A percentile compares a stretch with the other conserved stretches of the same genome.
Conservation (phyloP, 2,329 filamentous ascomycete species). For the Dactylella cylindrospora region DNA sequence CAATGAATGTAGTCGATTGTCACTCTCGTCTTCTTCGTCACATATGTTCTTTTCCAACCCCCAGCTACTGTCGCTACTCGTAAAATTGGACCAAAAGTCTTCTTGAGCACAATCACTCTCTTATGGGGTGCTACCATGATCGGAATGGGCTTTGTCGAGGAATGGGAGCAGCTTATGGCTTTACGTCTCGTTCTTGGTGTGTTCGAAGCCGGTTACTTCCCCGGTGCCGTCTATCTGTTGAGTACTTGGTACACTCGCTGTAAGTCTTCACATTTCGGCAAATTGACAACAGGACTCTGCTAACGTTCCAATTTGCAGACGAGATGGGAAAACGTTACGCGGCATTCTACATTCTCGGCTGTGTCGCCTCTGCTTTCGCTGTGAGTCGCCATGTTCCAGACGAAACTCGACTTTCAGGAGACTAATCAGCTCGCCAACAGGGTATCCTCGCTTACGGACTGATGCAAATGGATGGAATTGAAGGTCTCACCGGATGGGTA, state of each 20-base stretch:
- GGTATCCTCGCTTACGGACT: constrained; percentile 71
- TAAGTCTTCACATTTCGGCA: constrained; percentile 51
- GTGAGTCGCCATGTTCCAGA: constrained; percentile 52
- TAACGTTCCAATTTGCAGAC: constrained; percentile 27
- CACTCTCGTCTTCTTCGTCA: constrained; percentile 42
- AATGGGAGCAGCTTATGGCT: constrained; percentile 59
- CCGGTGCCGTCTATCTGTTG: constrained; percentile 70
- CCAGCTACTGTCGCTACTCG: constrained; percentile 70
- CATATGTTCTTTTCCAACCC: constrained; percentile 70
- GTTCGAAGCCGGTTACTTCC: constrained; percentile 71
- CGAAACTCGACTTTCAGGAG: constrained; percentile 64
- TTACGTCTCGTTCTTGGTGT: constrained; percentile 64
- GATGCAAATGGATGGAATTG: constrained; percentile 53
- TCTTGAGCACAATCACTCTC: constrained; percentile 59
- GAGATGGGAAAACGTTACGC: constrained; percentile 50
- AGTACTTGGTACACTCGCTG: constrained; percentile 72
- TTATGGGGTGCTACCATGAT: constrained; percentile 66
- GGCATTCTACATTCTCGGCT: constrained; percentile 58
- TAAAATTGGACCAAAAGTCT: constrained; percentile 64
- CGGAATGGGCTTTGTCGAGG: constrained; percentile 64
- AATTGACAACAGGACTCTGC: neutral
- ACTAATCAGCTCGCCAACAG: constrained; percentile 65
- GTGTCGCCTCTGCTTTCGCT: constrained; percentile 56
- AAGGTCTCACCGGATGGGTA: constrained; percentile 60
- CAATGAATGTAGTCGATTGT: constrained; percentile 16